Base-by-base conservation (phyloP, 768 basidiomycete species). In the Obba rivulosa region DNA sequence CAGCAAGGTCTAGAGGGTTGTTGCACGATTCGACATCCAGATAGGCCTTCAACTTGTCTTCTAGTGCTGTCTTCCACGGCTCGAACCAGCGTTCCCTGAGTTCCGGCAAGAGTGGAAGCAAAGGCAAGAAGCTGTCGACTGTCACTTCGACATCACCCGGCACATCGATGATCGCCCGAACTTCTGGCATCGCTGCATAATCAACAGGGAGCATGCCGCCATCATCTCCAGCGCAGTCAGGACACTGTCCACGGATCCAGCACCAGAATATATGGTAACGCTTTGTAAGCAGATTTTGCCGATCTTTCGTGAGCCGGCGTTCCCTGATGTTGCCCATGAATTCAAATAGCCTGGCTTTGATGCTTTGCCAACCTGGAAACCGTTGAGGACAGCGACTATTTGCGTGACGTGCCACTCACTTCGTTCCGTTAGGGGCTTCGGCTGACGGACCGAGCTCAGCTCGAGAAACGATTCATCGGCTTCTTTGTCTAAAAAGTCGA, bases 361-460 rank as follows among this genome's bases (percentile, higher is more conserved):
- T 49, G 14, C 46, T 46, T 2, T 24, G 34, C 52, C 52, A 53
- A 8, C 17, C 51, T 53, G 20, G 13, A 20, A 16, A 18, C 31
- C 14, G 20, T 9, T 20, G 10, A 17, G 41, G 35, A n/a, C 31
- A 17, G 20, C 4, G 2, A 14, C 18, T 9, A 14, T 17, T 2
- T 8, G n/a, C n/a, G n/a, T n/a, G n/a, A n/a, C n/a, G n/a, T n/a
- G n/a, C n/a, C n/a, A 41, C 51, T 5, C 17, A 53, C 55, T 47
- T 21, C 41, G 38, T 3, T 50, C 49, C 11, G 55, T 56, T 24
- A 56, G 47, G 22, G 39, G 43, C 45, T 54, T 51, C 1, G 56
- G 35, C 16, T 45, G 36, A 14, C 46, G n/a, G 11, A 55, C 53
- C 11, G 37, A 39, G 3, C 45, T 37, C 37, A 47, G 28, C 2